phyloP scores from a whole-genome alignment of 2,329 filamentous ascomycete genomes.

The Hymenoscyphus occultus region DNA sequence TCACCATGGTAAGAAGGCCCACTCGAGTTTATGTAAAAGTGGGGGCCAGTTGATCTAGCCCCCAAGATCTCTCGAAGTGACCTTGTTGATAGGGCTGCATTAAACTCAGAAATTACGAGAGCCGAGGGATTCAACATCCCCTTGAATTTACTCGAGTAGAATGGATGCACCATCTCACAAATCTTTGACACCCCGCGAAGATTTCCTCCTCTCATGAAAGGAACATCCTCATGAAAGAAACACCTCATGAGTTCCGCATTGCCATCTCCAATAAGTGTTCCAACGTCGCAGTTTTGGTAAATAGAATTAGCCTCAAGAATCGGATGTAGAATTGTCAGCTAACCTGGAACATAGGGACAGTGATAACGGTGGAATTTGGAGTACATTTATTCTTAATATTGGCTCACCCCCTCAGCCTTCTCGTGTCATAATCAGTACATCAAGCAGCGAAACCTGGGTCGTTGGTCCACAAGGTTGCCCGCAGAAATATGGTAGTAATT shows the following conservation, averaged over 20 bases:
- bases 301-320: not conserved
- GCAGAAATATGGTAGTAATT: conserved; percentile 39
- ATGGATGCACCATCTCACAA: too few species aligned
- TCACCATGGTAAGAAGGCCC: not conserved
- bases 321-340: not conserved
- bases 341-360: conserved; percentile 32
- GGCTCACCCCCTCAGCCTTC: conserved; percentile 50
- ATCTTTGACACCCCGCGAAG: too few species aligned
- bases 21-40: too few species aligned
- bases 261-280: not conserved
- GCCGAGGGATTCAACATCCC: too few species aligned
- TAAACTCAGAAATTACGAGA: too few species aligned
- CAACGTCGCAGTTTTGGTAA: not conserved
- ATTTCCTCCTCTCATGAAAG: too few species aligned
- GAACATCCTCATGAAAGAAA: not conserved
- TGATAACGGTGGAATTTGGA: conserved; percentile 67
- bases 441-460: conserved; percentile 66
- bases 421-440: conserved; percentile 59
- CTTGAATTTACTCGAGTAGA: too few species aligned
- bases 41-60: too few species aligned
- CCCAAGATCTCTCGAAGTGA: too few species aligned
- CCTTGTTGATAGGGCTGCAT: too few species aligned
- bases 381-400: conserved; percentile 57
- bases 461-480: conserved; percentile 54
- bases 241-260: not conserved